Evolutionary conservation across 331 rosid genomes (phyloP).

Genomic region (Ulmus americana): DNA sequence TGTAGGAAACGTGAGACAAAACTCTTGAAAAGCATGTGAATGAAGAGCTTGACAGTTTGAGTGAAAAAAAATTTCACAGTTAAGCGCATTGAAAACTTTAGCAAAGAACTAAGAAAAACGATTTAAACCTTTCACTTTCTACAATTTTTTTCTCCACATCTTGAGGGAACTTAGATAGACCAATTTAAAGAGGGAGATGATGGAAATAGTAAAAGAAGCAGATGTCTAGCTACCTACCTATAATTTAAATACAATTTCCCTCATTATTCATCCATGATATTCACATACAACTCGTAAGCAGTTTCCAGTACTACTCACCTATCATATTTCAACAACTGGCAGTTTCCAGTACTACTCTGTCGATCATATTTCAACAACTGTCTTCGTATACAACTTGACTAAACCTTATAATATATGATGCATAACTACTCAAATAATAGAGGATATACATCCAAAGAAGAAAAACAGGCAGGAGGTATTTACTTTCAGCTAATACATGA

Average conservation of each 20-base stretch:
- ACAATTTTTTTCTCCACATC: not conserved
- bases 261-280: not conserved
- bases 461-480: too few species aligned
- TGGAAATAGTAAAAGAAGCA: not conserved
- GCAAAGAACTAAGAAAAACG: not conserved
- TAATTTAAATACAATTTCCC: too few species aligned
- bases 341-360: too few species aligned
- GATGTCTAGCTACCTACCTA: not conserved
- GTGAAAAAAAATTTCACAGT: not conserved
- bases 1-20: slow-evolving; percentile 15
- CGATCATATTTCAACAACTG: not conserved
- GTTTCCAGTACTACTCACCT: not conserved
- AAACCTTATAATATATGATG: too few species aligned
- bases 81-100: not conserved
- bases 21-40: slow-evolving; percentile 7
- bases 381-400: not conserved
- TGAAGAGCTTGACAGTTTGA: not conserved
- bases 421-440: too few species aligned
- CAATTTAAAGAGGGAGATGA: not conserved
- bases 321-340: not conserved
- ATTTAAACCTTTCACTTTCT: not conserved
- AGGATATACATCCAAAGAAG: too few species aligned
- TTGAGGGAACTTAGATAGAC: not conserved
- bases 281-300: not conserved
- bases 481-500: too few species aligned